Percentiles rank a stretch among this genome's conserved stretches.
These are phyloP conservation scores for Trichosporon ovoides DNA, from an alignment of 1,284 basidiomycete genomes.

Conservation along the genomic window DNA sequence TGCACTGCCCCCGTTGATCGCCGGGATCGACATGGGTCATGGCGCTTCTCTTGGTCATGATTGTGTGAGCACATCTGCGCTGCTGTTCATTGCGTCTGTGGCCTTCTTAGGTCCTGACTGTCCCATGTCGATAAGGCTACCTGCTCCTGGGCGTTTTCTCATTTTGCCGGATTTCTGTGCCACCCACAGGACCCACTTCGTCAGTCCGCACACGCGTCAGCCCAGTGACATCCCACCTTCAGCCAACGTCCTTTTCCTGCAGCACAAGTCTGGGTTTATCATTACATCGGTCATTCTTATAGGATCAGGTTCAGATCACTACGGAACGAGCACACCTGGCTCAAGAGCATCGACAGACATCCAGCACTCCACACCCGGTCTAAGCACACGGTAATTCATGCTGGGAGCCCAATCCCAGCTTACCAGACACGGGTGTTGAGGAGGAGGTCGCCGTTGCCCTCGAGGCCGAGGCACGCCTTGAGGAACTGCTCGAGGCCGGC, in stretches of 20 bases:
- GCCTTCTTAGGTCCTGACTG: no score
- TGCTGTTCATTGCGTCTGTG: no score
- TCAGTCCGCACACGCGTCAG: no score
- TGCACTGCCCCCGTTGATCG: no score
- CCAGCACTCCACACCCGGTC: background rate
- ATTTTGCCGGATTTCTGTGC: no score
- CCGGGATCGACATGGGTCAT: no score
- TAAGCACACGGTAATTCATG: constrained; percentile 3
- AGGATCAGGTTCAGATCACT: background rate
- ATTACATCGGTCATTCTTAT: constrained; percentile 4
- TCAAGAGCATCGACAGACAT: background rate
- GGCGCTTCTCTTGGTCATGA: no score
- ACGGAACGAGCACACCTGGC: background rate
- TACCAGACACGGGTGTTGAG: constrained; percentile 83
- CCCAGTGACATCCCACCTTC: no score
- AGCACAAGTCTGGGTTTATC: background rate
- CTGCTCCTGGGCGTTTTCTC: no score
- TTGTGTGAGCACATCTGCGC: no score
- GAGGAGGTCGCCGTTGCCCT: constrained; percentile 72
- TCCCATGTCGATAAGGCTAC: no score
- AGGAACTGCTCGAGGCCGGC: constrained; percentile 75
- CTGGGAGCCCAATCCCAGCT: constrained; percentile 1
- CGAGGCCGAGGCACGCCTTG: constrained; percentile 77
- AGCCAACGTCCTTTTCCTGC: background rate
- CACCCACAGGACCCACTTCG: no score